phyloP scores from a whole-genome alignment of 768 basidiomycete species.

The Tulasnella sp. region DNA sequence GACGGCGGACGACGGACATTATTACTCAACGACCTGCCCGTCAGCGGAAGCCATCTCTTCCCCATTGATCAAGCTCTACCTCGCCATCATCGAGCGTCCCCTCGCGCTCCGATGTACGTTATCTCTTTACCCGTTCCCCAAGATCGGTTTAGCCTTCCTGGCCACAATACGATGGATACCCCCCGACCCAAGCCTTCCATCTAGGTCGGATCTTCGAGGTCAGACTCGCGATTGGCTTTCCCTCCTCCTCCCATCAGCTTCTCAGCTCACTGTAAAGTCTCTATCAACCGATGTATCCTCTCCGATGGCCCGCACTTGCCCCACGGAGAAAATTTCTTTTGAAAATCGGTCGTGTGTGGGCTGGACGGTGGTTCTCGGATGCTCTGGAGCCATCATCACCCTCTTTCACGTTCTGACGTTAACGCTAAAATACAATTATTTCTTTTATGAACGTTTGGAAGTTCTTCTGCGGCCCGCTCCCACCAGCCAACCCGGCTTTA shows the following conservation, averaged over 20 bases:
- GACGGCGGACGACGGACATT: conserved; percentile 2
- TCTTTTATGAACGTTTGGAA: not conserved
- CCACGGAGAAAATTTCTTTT: not conserved
- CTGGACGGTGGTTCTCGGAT: not conserved
- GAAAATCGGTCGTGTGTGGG: not conserved
- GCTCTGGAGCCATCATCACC: not conserved
- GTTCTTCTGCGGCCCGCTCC: conserved; percentile 6
- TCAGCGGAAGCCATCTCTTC: not conserved
- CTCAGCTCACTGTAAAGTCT: not conserved
- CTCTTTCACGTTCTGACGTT: conserved; percentile 7
- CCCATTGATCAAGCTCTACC: not conserved
- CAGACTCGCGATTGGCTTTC: not conserved
- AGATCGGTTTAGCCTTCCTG: not conserved
- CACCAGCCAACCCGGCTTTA: not conserved
- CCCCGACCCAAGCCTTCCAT: not conserved
- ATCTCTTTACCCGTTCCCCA: not conserved
- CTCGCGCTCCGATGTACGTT: not conserved
- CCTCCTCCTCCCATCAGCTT: not conserved
- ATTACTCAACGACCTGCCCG: conserved; percentile 2
- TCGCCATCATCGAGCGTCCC: not conserved
- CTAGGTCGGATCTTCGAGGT: conserved; percentile 11
- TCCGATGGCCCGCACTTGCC: not conserved
- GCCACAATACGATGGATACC: not conserved
- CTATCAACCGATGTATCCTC: not conserved
- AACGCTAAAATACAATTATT: not conserved